Evolutionary conservation across 176 grass and related monocot species (phyloP).

Genomic region (Carex scoparia): DNA sequence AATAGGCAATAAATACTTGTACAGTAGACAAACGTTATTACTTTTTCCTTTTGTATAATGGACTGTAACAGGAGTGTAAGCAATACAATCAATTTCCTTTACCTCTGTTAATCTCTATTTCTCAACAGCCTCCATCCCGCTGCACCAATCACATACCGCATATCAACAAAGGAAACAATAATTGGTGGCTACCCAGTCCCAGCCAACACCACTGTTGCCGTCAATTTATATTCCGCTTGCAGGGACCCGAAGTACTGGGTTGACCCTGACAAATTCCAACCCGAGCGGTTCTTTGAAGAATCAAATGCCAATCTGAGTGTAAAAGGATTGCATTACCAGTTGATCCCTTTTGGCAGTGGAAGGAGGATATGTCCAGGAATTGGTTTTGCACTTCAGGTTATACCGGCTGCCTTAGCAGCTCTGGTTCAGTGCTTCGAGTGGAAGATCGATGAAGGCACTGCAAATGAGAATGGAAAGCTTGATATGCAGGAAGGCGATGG

Average conservation of each 20-base stretch:
- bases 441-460: no score
- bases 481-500: no score
- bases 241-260: constrained; percentile 42
- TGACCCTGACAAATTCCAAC: constrained; percentile 47
- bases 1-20: no score
- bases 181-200: constrained; percentile 50
- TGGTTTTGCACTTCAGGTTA: no score
- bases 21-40: no score
- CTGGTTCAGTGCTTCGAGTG: no score
- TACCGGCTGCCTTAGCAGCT: no score
- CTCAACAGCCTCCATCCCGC: constrained; percentile 59
- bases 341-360: constrained; percentile 63
- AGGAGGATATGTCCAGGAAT: constrained; percentile 37
- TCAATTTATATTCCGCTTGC: constrained; percentile 60
- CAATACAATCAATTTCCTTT: no score
- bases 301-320: constrained; percentile 24
- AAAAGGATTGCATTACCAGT: constrained; percentile 61
- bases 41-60: no score
- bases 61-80: no score
- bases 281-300: constrained; percentile 33
- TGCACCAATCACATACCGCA: constrained; percentile 34
- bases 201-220: constrained; percentile 33
- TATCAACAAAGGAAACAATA: constrained; percentile 19
- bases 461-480: no score
- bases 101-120: no score